Evolutionary conservation across 768 basidiomycete genomes (phyloP).

Genomic region (Terana coerulea): DNA sequence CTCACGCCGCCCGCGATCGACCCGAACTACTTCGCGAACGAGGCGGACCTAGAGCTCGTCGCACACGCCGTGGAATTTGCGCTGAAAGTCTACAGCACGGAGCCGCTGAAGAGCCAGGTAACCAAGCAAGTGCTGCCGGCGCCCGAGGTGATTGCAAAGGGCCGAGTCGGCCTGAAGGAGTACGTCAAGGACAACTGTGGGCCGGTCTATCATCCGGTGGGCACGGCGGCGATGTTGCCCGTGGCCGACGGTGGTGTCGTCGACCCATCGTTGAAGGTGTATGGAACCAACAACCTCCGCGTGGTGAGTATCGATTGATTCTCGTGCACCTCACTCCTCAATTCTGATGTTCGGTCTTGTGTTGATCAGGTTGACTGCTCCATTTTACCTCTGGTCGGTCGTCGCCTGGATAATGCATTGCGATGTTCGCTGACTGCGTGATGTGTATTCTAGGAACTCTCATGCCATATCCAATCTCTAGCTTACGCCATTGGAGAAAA

Average conservation of each 20-base stretch:
- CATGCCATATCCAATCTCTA: slow-evolving; percentile 1
- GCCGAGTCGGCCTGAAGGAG: slow-evolving; percentile 1
- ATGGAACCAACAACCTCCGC: slow-evolving; percentile 30
- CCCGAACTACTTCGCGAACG: slow-evolving; percentile 24
- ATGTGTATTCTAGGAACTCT: neutral
- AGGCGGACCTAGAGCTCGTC: slow-evolving; percentile 9
- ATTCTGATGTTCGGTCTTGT: neutral
- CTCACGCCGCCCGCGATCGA: slow-evolving; percentile 22
- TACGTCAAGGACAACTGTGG: slow-evolving; percentile 5
- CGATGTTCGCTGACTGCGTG: neutral
- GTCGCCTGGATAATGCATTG: neutral
- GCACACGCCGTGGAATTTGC: slow-evolving; percentile 1
- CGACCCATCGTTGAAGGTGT: slow-evolving; percentile 27
- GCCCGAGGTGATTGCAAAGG: neutral
- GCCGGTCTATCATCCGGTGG: slow-evolving; percentile 26
- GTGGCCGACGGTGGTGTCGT: slow-evolving; percentile 35
- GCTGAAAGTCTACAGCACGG: slow-evolving; percentile 1
- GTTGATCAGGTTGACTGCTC: neutral
- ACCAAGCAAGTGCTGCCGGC: neutral
- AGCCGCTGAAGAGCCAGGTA: slow-evolving; percentile 1
- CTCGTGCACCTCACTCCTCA: neutral
- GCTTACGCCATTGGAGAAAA: slow-evolving; percentile 5
- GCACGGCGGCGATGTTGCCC: slow-evolving; percentile 40
- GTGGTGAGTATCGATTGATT: slow-evolving; percentile 18
- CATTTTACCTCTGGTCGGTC: neutral